Evolutionary conservation across 2,329 filamentous ascomycete species (phyloP).

Genomic region (Penicillium hesseltinei): DNA sequence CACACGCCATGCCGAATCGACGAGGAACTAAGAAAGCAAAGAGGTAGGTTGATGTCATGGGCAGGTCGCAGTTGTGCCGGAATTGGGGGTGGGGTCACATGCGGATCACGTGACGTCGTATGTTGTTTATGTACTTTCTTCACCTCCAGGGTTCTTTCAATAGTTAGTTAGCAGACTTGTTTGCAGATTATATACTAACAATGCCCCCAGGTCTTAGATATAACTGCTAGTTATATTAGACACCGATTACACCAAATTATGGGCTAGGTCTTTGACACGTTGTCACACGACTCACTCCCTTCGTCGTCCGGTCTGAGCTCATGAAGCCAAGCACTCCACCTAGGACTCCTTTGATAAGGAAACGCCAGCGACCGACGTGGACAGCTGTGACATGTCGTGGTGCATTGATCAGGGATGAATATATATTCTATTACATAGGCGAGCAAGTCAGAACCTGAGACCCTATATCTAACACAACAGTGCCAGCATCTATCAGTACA

Average conservation of each 20-base stretch:
- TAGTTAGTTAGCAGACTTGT: not conserved
- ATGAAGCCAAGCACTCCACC: not conserved
- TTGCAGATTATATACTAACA: not conserved
- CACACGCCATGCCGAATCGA: not conserved
- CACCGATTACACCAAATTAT: not conserved
- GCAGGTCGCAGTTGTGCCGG: conserved; percentile 6
- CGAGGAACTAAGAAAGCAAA: not conserved
- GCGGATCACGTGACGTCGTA: not conserved
- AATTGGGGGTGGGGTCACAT: conserved; percentile 8
- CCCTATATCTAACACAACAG: too few species aligned
- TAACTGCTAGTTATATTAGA: too few species aligned
- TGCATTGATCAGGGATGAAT: not conserved
- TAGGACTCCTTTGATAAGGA: not conserved
- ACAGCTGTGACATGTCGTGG: not conserved
- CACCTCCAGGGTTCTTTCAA: not conserved
- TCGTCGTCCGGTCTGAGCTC: too few species aligned
- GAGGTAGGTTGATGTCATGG: conserved; percentile 10
- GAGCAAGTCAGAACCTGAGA: not conserved
- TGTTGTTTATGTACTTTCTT: too few species aligned
- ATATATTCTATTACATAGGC: not conserved
- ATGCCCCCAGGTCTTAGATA: too few species aligned
- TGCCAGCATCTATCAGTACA: not conserved
- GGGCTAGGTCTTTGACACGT: too few species aligned
- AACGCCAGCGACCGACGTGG: not conserved
- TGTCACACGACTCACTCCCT: not conserved